Conservation (phyloP, 345 rosid genomes). For the Leavenworthia alabamica region DNA sequence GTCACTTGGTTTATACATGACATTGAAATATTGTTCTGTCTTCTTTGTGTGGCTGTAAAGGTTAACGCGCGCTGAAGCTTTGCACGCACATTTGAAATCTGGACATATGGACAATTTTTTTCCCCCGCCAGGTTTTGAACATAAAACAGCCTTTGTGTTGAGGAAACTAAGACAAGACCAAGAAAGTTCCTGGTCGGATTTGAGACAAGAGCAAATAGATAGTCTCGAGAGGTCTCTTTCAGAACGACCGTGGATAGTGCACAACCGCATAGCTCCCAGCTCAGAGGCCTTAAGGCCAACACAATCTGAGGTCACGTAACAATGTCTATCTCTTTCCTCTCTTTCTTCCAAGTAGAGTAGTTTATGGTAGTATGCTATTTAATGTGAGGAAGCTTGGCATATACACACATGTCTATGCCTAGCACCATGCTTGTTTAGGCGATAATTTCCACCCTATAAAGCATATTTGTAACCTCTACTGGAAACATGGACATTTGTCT, state of each 20-base stretch:
- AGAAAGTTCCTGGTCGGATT: conserved; percentile 1
- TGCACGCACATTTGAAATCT: neutral
- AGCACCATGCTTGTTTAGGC: neutral
- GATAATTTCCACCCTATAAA: neutral
- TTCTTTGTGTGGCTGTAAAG: neutral
- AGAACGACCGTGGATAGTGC: conserved; percentile 28
- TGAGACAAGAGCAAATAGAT: conserved; percentile 7
- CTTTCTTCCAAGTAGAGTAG: neutral
- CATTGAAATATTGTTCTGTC: neutral
- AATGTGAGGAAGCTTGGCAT: neutral
- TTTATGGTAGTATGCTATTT: neutral
- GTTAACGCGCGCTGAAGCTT: conserved; percentile 7
- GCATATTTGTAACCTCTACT: neutral
- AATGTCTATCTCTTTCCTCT: neutral
- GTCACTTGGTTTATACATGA: neutral
- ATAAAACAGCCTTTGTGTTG: conserved; percentile 18
- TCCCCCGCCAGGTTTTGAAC: conserved; percentile 25
- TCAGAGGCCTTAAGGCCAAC: conserved; percentile 7
- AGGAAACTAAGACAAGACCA: conserved; percentile 8
- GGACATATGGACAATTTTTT: conserved; percentile 11
- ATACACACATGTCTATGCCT: neutral
- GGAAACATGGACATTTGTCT: neutral
- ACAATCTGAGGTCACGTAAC: conserved; percentile 9
- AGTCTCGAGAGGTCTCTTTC: neutral
- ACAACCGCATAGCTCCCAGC: conserved; percentile 8